Evolutionary conservation across 305 asterid species (phyloP), one percentile per base, ranked within the genome.

Genomic region (Stenogyne calaminthoides): DNA sequence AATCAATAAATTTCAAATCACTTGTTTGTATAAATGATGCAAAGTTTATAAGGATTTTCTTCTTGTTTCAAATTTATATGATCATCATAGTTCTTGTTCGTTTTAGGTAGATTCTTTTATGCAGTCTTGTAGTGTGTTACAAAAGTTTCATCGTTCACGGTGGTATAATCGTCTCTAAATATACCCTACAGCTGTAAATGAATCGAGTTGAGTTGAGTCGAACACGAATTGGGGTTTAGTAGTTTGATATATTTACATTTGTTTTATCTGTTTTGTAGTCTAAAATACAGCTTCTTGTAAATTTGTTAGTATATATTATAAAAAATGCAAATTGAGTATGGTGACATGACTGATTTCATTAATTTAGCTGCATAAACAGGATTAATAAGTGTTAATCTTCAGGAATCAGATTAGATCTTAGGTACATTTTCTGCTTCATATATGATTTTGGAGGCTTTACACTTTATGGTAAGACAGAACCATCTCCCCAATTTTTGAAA

Each of bases 11-110:
- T 22, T 22, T 22, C 2, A 22, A 22, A 22, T 22, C 25, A 22
- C 25, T 22, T 22, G 25, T 22, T 25, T 74, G 57, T 64, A 72
- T 63, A 69, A 44, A 64, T 59, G 62, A 64, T 32, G 72, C 67
- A 32, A 52, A 64, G n/a, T 42, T 64, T 9, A 51, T 9, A 40
- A 55, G 36, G 32, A 29, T 57, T 37, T 66, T 14, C 15, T 47
- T 12, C 25, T 36, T 69, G 32, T 20, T 64, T 58, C 19, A 14
- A 12, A n/a, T 29, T 59, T 59, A 59, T 20, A 22, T n/a, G 18
- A 39, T 40, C 19, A 40, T 19, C 19, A 36, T 2, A 63, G n/a
- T 63, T 39, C 11, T 34, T 36, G 27, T 34, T 61, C 47, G 8
- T 7, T 15, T 61, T 34, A 20, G 20, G 2, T 34, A 32, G 14